phyloP scores from a whole-genome alignment of 2,329 filamentous ascomycete species.

The Fusarium caatingaense region DNA sequence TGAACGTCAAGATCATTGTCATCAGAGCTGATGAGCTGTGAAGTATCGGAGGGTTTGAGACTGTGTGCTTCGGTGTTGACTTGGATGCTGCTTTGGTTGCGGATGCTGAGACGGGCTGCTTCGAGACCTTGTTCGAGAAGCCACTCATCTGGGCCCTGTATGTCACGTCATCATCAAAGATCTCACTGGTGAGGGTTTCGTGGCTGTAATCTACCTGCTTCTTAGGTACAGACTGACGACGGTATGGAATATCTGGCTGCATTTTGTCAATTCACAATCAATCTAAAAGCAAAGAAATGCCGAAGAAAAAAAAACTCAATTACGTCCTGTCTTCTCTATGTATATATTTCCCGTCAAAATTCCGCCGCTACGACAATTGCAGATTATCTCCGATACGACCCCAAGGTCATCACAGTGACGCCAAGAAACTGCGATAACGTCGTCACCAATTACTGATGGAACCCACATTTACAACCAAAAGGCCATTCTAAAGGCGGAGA shows the following conservation, averaged over 20 bases:
- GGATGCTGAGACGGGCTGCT: constrained; percentile 49
- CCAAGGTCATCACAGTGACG: not conserved
- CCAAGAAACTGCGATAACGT: not conserved
- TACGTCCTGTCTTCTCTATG: too few species aligned
- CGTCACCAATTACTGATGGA: not conserved
- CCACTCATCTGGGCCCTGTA: constrained; percentile 65
- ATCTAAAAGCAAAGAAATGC: too few species aligned
- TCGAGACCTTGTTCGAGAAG: constrained; percentile 63
- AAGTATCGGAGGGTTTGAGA: not conserved
- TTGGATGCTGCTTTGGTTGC: constrained; percentile 14
- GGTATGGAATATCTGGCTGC: too few species aligned
- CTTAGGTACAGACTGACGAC: not conserved
- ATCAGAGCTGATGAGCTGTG: not conserved
- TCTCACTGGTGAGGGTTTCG: too few species aligned
- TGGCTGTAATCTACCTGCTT: too few species aligned
- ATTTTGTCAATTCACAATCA: too few species aligned
- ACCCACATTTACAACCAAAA: not conserved
- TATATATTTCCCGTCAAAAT: too few species aligned
- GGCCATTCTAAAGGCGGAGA: not conserved
- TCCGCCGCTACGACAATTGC: too few species aligned
- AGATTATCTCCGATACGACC: too few species aligned
- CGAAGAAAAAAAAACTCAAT: too few species aligned
- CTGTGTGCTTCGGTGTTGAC: not conserved
- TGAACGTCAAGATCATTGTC: constrained; percentile 47
- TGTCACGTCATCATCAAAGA: too few species aligned